A percentile compares a stretch with the other conserved stretches of the same genome.
These are phyloP conservation scores for Fistulinella staudtii DNA, from an alignment of 1,284 basidiomycete species.

Conservation along the genomic window DNA sequence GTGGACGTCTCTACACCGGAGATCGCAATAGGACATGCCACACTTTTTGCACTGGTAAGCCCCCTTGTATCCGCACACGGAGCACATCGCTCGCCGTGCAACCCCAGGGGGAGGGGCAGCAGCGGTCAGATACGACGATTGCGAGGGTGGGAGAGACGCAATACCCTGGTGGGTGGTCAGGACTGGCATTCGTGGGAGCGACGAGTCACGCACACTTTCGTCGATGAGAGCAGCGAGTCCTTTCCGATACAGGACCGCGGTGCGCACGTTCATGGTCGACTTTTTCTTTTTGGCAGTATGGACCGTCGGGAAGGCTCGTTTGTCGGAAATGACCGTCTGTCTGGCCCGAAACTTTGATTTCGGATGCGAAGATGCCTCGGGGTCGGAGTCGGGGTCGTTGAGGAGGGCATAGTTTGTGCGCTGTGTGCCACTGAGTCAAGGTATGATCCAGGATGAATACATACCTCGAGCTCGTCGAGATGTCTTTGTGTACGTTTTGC, in stretches of 20 bases:
- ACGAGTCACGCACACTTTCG: slow-evolving; percentile 62
- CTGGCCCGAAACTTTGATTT: slow-evolving; percentile 61
- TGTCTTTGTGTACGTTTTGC: slow-evolving; percentile 71
- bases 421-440: slow-evolving; percentile 36
- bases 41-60: slow-evolving; percentile 59
- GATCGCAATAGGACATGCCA: slow-evolving; percentile 55
- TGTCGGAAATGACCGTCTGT: slow-evolving; percentile 67
- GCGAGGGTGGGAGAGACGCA: slow-evolving; percentile 45
- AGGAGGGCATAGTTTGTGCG: slow-evolving; percentile 67
- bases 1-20: slow-evolving; percentile 53
- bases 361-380: slow-evolving; percentile 21
- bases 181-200: not conserved
- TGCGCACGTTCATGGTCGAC: slow-evolving; percentile 73
- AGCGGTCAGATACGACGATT: slow-evolving; percentile 59
- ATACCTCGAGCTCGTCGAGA: slow-evolving; percentile 78
- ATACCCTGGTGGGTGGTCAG: slow-evolving; percentile 48
- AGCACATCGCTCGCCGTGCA: slow-evolving; percentile 56
- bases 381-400: slow-evolving; percentile 45
- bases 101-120: slow-evolving; percentile 43
- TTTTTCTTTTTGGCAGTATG: slow-evolving; percentile 59
- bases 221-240: slow-evolving; percentile 66
- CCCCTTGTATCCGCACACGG: slow-evolving; percentile 68
- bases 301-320: slow-evolving; percentile 42
- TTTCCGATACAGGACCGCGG: slow-evolving; percentile 76
- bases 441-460: not conserved